phyloP scores from a whole-genome alignment of 371 early-diverging fungal genomes.

The Rhizomucor pusillus region DNA sequence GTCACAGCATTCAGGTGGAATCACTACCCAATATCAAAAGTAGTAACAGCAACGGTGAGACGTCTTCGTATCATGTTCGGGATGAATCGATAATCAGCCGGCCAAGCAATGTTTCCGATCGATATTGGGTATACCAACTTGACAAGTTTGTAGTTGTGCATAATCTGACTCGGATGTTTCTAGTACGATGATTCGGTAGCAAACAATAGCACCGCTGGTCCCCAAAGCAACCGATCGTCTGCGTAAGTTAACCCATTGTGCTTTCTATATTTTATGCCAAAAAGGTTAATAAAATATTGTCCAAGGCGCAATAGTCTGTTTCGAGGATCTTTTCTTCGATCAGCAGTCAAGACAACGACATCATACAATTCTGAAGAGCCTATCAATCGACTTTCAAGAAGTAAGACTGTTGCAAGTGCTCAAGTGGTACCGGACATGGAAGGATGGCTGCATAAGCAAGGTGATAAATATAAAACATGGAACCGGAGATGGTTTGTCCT shows the following conservation, averaged over 20 bases:
- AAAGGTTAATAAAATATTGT: neutral
- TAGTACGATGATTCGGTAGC: no score
- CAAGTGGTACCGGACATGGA: slow-evolving; percentile 49
- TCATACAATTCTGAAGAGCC: slow-evolving; percentile 14
- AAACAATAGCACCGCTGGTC: no score
- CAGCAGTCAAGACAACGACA: slow-evolving; percentile 1
- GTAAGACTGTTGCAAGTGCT: slow-evolving; percentile 1
- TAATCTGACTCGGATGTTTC: no score
- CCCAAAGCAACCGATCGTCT: no score
- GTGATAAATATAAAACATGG: slow-evolving; percentile 65
- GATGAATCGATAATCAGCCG: no score
- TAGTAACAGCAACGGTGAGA: no score
- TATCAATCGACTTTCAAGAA: slow-evolving; percentile 14
- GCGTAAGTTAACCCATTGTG: neutral
- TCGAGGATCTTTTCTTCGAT: slow-evolving; percentile 12
- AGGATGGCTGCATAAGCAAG: slow-evolving; percentile 68
- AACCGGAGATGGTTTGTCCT: slow-evolving; percentile 69
- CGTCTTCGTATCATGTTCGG: no score
- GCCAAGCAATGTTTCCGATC: no score
- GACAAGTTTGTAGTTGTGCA: no score
- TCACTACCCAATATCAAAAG: no score
- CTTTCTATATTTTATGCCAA: neutral
- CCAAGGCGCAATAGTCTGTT: neutral
- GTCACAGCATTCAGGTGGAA: no score
- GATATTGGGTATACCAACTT: no score